phyloP scores from a whole-genome alignment of 805 yeast species.

The Saturnispora quitensis region DNA sequence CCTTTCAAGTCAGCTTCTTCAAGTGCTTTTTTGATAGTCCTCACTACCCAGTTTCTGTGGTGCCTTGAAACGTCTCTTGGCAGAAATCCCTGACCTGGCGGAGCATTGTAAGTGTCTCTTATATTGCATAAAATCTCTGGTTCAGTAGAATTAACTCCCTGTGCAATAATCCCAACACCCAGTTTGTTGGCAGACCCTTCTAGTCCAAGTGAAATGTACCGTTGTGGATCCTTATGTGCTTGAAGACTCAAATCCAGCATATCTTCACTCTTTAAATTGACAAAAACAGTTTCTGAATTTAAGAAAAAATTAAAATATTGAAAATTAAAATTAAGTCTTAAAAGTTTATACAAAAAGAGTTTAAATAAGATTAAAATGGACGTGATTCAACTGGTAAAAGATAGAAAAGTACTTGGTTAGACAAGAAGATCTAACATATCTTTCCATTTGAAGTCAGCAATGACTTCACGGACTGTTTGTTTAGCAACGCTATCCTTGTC shows the following conservation, averaged over 20 bases:
- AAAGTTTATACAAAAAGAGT: background rate
- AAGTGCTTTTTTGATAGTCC: conserved; percentile 61
- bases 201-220: conserved; percentile 74
- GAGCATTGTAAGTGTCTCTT: conserved; percentile 90
- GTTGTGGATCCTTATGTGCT: conserved; percentile 13
- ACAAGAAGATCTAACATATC: conserved; percentile 13
- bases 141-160: conserved; percentile 40
- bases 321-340: background rate
- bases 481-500: conserved; percentile 1
- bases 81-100: conserved; percentile 96
- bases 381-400: background rate
- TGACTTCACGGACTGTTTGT: conserved; percentile 8
- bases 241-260: conserved; percentile 1
- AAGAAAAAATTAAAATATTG: background rate
- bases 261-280: background rate
- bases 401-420: background rate
- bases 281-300: background rate
- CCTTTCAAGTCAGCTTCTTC: conserved; percentile 45
- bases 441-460: conserved; percentile 9
- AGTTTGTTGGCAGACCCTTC: conserved; percentile 97
- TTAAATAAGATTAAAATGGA: background rate
- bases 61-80: conserved; percentile 97
- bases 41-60: conserved; percentile 88
- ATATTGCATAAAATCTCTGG: conserved; percentile 69
- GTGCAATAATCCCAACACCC: conserved; percentile 88